These are phyloP conservation scores for Proliferodiscus dingleyae DNA, from an alignment of 2,329 filamentous ascomycete species.

Conservation along the genomic window DNA sequence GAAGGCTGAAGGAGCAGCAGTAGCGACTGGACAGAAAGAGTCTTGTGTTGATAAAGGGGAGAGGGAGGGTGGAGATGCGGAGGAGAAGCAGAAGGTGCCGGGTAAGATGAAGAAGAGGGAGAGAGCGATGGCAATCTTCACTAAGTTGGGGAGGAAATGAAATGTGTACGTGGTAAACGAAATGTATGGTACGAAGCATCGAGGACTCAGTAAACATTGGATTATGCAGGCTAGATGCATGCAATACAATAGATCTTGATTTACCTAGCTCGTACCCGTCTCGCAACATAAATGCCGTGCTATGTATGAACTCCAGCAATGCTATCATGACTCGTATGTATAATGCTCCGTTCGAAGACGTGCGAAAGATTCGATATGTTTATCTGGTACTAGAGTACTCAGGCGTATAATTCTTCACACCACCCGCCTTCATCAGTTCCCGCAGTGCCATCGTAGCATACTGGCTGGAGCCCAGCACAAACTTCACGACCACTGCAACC, in stretches of 20 bases:
- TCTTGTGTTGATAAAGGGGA: background rate
- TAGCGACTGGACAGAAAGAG: too few species aligned
- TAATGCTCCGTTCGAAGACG: too few species aligned
- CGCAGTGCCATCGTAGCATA: constrained; percentile 81
- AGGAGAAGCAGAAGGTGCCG: background rate
- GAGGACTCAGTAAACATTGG: too few species aligned
- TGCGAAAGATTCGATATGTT: background rate
- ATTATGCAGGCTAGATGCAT: too few species aligned
- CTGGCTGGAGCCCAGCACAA: constrained; percentile 73
- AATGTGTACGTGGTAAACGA: background rate
- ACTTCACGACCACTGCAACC: constrained; percentile 64
- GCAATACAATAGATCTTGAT: too few species aligned
- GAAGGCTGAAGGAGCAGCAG: too few species aligned
- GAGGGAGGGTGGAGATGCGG: background rate
- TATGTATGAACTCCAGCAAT: too few species aligned
- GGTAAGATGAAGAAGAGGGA: background rate
- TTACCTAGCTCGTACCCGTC: too few species aligned
- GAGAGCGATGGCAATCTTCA: too few species aligned
- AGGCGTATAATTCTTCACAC: constrained; percentile 56
- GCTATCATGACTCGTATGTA: too few species aligned
- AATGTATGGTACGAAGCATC: too few species aligned
- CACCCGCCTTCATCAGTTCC: constrained; percentile 69
- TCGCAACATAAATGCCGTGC: too few species aligned
- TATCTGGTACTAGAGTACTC: constrained; percentile 43
- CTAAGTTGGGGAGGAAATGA: background rate